Conservation (phyloP, 164 flowering plant species). For the Stephania cephalantha region DNA sequence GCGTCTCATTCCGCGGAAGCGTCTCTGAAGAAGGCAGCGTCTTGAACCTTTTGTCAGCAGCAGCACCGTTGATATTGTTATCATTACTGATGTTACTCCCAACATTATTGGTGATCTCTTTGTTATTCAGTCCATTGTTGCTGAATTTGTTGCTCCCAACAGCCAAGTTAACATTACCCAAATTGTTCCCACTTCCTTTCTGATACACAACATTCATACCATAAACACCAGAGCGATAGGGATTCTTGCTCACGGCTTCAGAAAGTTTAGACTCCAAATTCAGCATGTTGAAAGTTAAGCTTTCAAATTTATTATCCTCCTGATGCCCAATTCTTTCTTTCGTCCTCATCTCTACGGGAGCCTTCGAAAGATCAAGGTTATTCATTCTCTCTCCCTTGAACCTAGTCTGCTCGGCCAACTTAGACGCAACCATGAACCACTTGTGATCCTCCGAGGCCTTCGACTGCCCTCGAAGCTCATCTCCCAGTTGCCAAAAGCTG, state of each 20-base stretch:
- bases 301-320: slow-evolving; percentile 76
- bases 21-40: slow-evolving; percentile 89
- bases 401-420: slow-evolving; percentile 82
- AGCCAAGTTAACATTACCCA: slow-evolving; percentile 29
- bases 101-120: slow-evolving; percentile 32
- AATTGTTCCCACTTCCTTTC: slow-evolving; percentile 29
- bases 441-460: slow-evolving; percentile 76
- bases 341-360: slow-evolving; percentile 40
- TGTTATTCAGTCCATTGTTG: slow-evolving; percentile 35
- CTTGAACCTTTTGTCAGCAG: slow-evolving; percentile 86
- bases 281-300: slow-evolving; percentile 56
- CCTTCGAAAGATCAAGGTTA: slow-evolving; percentile 76
- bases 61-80: slow-evolving; percentile 26
- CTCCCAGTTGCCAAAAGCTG: slow-evolving; percentile 92
- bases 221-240: slow-evolving; percentile 39
- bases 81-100: slow-evolving; percentile 14
- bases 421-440: slow-evolving; percentile 79
- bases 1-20: slow-evolving; percentile 83
- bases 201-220: slow-evolving; percentile 55
- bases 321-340: slow-evolving; percentile 53
- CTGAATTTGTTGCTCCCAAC: slow-evolving; percentile 31
- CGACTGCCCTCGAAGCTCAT: slow-evolving; percentile 82
- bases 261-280: slow-evolving; percentile 50
- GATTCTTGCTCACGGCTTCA: slow-evolving; percentile 38
- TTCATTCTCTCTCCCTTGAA: slow-evolving; percentile 70